Evolutionary conservation across 768 basidiomycete genomes (phyloP), one percentile per base, ranked within the genome.

Genomic region (Tylopilus felleus): DNA sequence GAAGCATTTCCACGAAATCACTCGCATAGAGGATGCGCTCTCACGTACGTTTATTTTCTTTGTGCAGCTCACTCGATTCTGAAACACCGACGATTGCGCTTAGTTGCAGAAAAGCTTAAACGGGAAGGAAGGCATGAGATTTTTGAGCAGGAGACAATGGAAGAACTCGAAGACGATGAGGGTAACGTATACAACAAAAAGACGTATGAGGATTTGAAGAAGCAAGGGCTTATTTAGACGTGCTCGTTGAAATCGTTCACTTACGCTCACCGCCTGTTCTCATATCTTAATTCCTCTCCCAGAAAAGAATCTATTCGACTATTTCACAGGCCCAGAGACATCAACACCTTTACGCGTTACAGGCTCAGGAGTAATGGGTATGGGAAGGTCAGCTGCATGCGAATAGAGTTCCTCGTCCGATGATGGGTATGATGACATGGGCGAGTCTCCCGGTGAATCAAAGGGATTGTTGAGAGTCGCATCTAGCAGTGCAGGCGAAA

Each of bases 1-100:
- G 2, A 98, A 96, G 72, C 97, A 99, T 73, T 99, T 98, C 78
- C 94, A 97, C 67, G 97, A 97, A 72, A 98, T 99, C 56, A 98
- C 94, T 23, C 84, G 88, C 48, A 99, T 99, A 59, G 90, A 94
- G 64, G 97, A 99, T 75, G 97, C 95, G 0, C 82, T 99, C 52
- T 83, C 93, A 29, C 76, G 96, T 98, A 68, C 61, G 93, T 85
- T 27, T 42, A 27, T 56, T 29, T 29, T 39, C 40, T 23, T 27
- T 52, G 27, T 33, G 17, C 25, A 13, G 33, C 28, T 44, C 29
- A 17, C 41, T 47, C 29, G 40, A 33, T 27, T 38, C 47, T 41
- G 21, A 49, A 50, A 47, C 42, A 21, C 19, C 0, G 28, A 44
- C 14, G 3, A 14, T 50, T 36, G 10, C 27, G 36, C 43, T 28